These are phyloP conservation scores for Taiozyma sp. DNA, from an alignment of 1,139 yeast species.

Conservation along the genomic window DNA sequence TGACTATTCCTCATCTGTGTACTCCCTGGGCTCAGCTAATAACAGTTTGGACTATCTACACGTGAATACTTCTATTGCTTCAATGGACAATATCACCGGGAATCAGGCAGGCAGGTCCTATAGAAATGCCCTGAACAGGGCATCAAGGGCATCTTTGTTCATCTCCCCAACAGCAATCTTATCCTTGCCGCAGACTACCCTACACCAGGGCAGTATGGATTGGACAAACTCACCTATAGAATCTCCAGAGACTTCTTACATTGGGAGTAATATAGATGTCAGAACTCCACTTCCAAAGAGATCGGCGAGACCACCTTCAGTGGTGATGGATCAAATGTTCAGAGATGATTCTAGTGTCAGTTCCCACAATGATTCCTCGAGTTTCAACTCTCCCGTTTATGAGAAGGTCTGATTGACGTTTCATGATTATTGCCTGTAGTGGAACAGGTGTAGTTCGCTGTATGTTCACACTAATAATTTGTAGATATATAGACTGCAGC, in stretches of 20 bases:
- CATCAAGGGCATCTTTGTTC: conserved; percentile 28
- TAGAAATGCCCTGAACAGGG: conserved; percentile 18
- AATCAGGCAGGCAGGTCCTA: conserved; percentile 17
- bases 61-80: conserved; percentile 13
- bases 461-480: too few relatives aligned
- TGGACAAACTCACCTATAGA: conserved; percentile 19
- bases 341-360: conserved; percentile 12
- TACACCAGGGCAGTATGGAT: conserved; percentile 1
- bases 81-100: conserved; percentile 11
- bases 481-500: too few relatives aligned
- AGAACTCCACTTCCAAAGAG: conserved; percentile 5
- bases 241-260: conserved; percentile 13
- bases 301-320: conserved; percentile 26
- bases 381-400: conserved; percentile 8
- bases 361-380: background rate
- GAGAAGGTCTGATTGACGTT: conserved; percentile 12
- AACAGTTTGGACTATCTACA: conserved; percentile 14
- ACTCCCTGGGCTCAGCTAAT: conserved; percentile 24
- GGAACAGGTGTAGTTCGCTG: too few relatives aligned
- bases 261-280: conserved; percentile 1
- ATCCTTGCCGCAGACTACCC: conserved; percentile 1
- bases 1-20: conserved; percentile 15
- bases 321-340: conserved; percentile 25
- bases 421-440: background rate
- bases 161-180: conserved; percentile 33